Evolutionary conservation across 139 green algal genomes (phyloP), one percentile per base, ranked within the genome.

Genomic region (Haematococcus lacustris): DNA sequence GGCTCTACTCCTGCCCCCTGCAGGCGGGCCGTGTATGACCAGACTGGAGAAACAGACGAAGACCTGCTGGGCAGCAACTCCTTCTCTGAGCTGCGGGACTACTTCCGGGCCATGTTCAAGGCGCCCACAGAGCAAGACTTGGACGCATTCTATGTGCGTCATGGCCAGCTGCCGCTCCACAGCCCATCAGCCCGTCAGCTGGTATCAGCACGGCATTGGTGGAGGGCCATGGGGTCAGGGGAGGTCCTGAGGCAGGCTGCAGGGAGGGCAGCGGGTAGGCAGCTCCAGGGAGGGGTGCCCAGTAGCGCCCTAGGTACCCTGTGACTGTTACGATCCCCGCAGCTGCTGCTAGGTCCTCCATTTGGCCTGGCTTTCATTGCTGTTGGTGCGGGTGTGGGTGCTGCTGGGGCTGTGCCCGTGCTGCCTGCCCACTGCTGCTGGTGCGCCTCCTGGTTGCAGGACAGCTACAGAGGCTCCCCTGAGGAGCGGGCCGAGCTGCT

Each of bases 1-100:
- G n/a, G n/a, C n/a, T n/a, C n/a, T n/a, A n/a, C n/a, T n/a, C n/a
- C n/a, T n/a, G n/a, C n/a, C n/a, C n/a, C n/a, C n/a, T 65, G 35
- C 79, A 94, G 88, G 82, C 85, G 93, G 0, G 89, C 89, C 71
- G 25, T 96, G 25, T 98, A 98, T 74, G 93, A 98, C 75, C 38
- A 90, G 39, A 98, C 94, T 2, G 94, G 94, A 13, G 69, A 47
- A 26, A 68, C 80, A 41, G 76, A 83, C 30, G 82, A 94, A 39
- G 83, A 87, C 28, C 73, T 92, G 30, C 51, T 80, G 2, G 78
- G 76, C 6, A 80, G 90, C 17, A 35, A 87, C 33, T 95, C 93
- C 67, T 60, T 87, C 3, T 61, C 77, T 21, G 65, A 79, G 23
- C 75, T 96, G 59, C 93, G 41, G 9, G 71, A 89, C 21, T 97